Conservation (phyloP, 371 early-diverging fungal genomes). For the Rhizopus microsporus region DNA sequence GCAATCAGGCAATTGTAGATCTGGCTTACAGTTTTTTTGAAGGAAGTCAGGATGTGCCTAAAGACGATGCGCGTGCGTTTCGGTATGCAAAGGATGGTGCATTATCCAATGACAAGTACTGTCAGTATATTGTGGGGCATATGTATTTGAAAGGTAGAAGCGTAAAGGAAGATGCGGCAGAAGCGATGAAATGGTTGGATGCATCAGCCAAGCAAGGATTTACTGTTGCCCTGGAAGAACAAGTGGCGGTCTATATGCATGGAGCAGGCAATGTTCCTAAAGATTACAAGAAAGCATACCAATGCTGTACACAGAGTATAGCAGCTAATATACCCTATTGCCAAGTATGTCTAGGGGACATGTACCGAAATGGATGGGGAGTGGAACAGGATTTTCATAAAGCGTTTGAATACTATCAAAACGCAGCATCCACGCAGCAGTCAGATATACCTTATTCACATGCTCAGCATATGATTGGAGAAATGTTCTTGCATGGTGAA, state of each 20-base stretch:
- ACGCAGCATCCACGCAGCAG: constrained; percentile 36
- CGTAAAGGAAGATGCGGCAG: constrained; percentile 15
- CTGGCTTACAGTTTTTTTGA: constrained; percentile 44
- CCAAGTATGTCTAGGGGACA: constrained; percentile 45
- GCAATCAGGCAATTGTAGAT: constrained; percentile 43
- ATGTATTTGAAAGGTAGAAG: constrained; percentile 33
- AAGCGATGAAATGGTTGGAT: constrained; percentile 39
- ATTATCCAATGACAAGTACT: constrained; percentile 39
- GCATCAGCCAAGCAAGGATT: constrained; percentile 45
- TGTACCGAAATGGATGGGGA: constrained; percentile 44
- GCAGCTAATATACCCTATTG: constrained; percentile 37
- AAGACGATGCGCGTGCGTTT: constrained; percentile 34
- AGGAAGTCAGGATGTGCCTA: constrained; percentile 23
- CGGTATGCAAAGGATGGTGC: constrained; percentile 42
- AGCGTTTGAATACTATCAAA: constrained; percentile 48
- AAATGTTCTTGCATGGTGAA: constrained; percentile 53
- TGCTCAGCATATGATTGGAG: constrained; percentile 52
- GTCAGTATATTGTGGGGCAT: constrained; percentile 48
- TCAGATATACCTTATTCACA: constrained; percentile 41
- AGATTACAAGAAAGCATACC: constrained; percentile 34
- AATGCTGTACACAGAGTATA: constrained; percentile 27
- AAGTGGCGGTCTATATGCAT: constrained; percentile 34
- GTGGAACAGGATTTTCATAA: constrained; percentile 38
- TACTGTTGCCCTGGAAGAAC: constrained; percentile 43
- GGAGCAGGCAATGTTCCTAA: constrained; percentile 29